Percentiles rank a stretch among this genome's conserved stretches.
Evolutionary conservation across 306 rosid genomes (phyloP).

Genomic region (Rosa rugosa): DNA sequence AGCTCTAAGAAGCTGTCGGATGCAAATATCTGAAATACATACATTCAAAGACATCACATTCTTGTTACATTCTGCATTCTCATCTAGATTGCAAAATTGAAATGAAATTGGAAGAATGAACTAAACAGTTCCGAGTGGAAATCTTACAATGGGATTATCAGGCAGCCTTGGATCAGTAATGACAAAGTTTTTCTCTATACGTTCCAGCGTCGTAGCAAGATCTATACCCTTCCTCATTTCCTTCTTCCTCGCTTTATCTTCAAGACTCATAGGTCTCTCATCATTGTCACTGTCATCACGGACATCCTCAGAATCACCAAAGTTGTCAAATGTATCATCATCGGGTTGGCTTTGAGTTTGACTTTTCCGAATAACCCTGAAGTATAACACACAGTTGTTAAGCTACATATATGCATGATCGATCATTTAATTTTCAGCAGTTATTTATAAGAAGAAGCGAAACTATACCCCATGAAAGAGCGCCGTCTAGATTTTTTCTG

Average conservation of each 20-base stretch:
- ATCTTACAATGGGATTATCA: constrained; percentile 93
- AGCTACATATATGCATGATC: background rate
- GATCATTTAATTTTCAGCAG: background rate
- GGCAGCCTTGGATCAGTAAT: constrained; percentile 99
- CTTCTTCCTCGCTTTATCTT: constrained; percentile 61
- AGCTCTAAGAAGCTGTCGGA: constrained; percentile 98
- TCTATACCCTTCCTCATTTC: constrained; percentile 95
- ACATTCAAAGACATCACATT: constrained; percentile 14
- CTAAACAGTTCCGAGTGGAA: constrained; percentile 9
- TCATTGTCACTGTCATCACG: constrained; percentile 48
- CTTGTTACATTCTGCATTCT: constrained; percentile 11
- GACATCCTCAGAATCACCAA: constrained; percentile 32
- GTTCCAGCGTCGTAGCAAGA: constrained; percentile 96
- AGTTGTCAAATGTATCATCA: constrained; percentile 38
- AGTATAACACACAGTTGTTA: constrained; percentile 8
- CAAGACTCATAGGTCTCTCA: constrained; percentile 52
- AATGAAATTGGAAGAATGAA: background rate
- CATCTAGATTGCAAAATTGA: constrained; percentile 12
- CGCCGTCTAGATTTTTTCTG: constrained; percentile 55
- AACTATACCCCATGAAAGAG: constrained; percentile 84
- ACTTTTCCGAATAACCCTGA: constrained; percentile 62
- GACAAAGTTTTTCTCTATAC: constrained; percentile 97
- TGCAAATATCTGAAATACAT: constrained; percentile 77
- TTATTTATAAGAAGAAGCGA: background rate
- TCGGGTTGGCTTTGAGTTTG: constrained; percentile 32